Base-by-base conservation (phyloP, 192 early-diverging fungal genomes). In the Backusella tuberculispora region DNA sequence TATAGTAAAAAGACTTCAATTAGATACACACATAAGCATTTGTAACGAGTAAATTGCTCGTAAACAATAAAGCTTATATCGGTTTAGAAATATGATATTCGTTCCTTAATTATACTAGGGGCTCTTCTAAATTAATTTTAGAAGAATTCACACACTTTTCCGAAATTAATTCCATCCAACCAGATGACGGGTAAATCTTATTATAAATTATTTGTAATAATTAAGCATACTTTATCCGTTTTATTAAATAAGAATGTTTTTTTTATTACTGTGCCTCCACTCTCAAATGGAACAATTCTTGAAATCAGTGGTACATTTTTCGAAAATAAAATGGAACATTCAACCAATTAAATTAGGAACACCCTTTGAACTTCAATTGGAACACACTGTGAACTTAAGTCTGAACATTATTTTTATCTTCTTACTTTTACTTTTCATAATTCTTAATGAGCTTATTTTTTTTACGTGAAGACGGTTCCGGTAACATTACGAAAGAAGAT, bases 301-400 rank as follows among this genome's bases (percentile, higher is more conserved):
- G n/a, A n/a, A n/a, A n/a, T n/a, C n/a, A n/a, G n/a, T n/a, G n/a
- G n/a, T n/a, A n/a, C n/a, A n/a, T n/a, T n/a, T n/a, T n/a, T n/a
- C n/a, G n/a, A n/a, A n/a, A n/a, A n/a, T n/a, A n/a, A n/a, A n/a
- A n/a, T n/a, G n/a, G n/a, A n/a, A n/a, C n/a, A n/a, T n/a, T n/a
- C n/a, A n/a, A n/a, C n/a, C n/a, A n/a, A n/a, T n/a, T n/a, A n/a
- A n/a, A n/a, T n/a, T n/a, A n/a, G n/a, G n/a, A n/a, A n/a, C n/a
- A n/a, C n/a, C n/a, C n/a, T n/a, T n/a, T n/a, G n/a, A n/a, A n/a
- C n/a, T n/a, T n/a, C n/a, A n/a, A n/a, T n/a, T n/a, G n/a, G n/a
- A n/a, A n/a, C n/a, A n/a, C n/a, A n/a, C n/a, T n/a, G n/a, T 43
- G 44, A 74, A 17, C 56, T 43, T 71, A 40, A 70, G 15, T 37